Evolutionary conservation across 2,329 filamentous ascomycete species (phyloP), one percentile per base, ranked within the genome.

Genomic region (Fusarium sambucinum): DNA sequence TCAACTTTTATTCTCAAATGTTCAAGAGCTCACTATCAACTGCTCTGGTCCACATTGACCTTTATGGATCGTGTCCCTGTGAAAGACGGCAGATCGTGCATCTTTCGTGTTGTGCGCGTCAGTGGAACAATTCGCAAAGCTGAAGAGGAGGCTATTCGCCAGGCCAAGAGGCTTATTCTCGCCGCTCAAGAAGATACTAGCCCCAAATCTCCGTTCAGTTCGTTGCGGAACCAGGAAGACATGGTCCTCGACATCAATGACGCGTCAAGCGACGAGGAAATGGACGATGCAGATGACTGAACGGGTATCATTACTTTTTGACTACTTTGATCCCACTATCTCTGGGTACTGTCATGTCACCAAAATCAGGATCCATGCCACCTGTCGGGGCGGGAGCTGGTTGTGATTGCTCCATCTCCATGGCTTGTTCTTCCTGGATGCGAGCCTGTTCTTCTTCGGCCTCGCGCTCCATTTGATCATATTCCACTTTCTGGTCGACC

Each of bases 71-170:
- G 80, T 17, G 81, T 97, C 0, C 93, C 88, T 10, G 79, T 86
- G 4, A 85, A 80, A 59, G 84, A 83, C 75, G 86, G 87, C 25
- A 83, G 85, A 59, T 84, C 87, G 0, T 97, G 94, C 74, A 90
- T 95, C 2, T 92, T 97, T 66, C 89, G 90, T 45, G 94, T 99
- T 16, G 88, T 97, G 9, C 87, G 92, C 64, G 93, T 97, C 16
- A 96, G 92, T 69, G 96, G 95, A 17, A 99, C 96, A 5, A 97
- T 99, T 74, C 90, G 90, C 72, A 97, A 97, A 79, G 91, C 89
- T 4, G 94, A 98, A 79, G 90, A 97, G 76, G 94, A 97, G 78
- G 93, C 94, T 35, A 91, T 98, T 73, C 86, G 90, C 6, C 85
- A 92, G 63, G 92, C 93, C 41, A 89, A 91, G 71, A 83, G 85